Conservation (phyloP, 2,329 filamentous ascomycete genomes). For the Phaeosphaeriaceae sp. region DNA sequence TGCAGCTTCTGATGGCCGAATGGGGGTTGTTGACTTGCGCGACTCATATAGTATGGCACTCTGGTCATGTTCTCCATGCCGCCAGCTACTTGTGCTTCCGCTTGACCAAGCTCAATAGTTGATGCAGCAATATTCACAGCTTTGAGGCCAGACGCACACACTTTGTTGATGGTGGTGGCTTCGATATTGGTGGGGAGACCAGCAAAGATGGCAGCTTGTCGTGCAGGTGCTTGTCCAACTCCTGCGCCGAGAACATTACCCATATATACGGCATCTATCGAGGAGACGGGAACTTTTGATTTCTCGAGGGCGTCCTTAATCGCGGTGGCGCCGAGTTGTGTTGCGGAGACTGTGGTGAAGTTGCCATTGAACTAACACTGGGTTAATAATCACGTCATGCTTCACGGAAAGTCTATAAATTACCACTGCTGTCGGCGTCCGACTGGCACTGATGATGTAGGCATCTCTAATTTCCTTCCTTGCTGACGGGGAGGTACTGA, state of each 20-base stretch:
- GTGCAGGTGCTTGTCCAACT: slow-evolving; percentile 87
- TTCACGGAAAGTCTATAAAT: slow-evolving; percentile 8
- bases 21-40: slow-evolving; percentile 79
- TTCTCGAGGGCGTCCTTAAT: slow-evolving; percentile 91
- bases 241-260: slow-evolving; percentile 88
- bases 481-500: slow-evolving; percentile 41
- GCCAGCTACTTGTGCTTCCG: slow-evolving; percentile 87
- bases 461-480: slow-evolving; percentile 80
- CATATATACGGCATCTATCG: slow-evolving; percentile 95
- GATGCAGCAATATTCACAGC: slow-evolving; percentile 89
- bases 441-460: slow-evolving; percentile 88
- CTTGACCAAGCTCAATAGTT: slow-evolving; percentile 89
- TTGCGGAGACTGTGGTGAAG: slow-evolving; percentile 80
- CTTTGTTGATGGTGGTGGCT: slow-evolving; percentile 95
- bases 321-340: slow-evolving; percentile 86
- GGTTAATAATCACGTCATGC: neutral
- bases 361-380: slow-evolving; percentile 84
- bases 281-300: slow-evolving; percentile 78
- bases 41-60: slow-evolving; percentile 87
- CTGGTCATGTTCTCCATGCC: slow-evolving; percentile 99
- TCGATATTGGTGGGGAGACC: slow-evolving; percentile 83
- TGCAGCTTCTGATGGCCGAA: slow-evolving; percentile 89
- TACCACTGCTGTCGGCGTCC: slow-evolving; percentile 91
- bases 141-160: slow-evolving; percentile 94
- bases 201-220: slow-evolving; percentile 88